Evolutionary conservation across 768 basidiomycete species (phyloP), one percentile per base, ranked within the genome.

Genomic region (Russula olivacea): DNA sequence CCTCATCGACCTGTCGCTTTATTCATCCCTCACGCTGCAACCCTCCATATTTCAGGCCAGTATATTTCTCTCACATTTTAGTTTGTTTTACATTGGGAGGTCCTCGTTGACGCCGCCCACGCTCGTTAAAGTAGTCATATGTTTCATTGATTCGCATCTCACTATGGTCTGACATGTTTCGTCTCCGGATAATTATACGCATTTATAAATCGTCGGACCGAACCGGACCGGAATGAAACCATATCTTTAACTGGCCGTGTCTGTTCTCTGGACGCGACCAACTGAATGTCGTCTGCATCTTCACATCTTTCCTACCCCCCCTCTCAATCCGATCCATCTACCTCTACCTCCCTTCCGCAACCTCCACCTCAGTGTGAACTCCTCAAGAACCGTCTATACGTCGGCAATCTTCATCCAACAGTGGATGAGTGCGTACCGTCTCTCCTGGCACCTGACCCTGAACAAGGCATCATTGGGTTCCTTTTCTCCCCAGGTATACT

Each of bases 381-480:
- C 12, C 71, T 86, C 34, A 86, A 81, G 68, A 90, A 95, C 72
- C 79, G 94, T 47, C 80, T 98, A 5, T 98, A 93, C 68, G 80
- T 98, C 49, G 95, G 95, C 21, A 97, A 98, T 72, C 76, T 98
- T 19, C 86, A 91, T 70, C 83, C 88, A 1, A 81, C 87, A 7
- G 89, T 96, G 36, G 91, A 94, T 74, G 93, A 97, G 91, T 95
- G 62, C 64, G 78, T 76, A 10, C 51, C 49, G 11, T 15, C 15
- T 9, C 32, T 19, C 21, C 34, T 45, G 34, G 2, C 32, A 47
- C 9, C 28, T 52, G 19, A 52, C 52, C 53, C 34, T 28, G 48
- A 34, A 38, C 50, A 6, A 23, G n/a, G 1, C 41, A 23, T 21
- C 61, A 40, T 34, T 34, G 23, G 8, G 36, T 36, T n/a, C 43